phyloP scores from a whole-genome alignment of 2,329 filamentous ascomycete genomes.

The Nothophaeocryptopus gaeumannii region DNA sequence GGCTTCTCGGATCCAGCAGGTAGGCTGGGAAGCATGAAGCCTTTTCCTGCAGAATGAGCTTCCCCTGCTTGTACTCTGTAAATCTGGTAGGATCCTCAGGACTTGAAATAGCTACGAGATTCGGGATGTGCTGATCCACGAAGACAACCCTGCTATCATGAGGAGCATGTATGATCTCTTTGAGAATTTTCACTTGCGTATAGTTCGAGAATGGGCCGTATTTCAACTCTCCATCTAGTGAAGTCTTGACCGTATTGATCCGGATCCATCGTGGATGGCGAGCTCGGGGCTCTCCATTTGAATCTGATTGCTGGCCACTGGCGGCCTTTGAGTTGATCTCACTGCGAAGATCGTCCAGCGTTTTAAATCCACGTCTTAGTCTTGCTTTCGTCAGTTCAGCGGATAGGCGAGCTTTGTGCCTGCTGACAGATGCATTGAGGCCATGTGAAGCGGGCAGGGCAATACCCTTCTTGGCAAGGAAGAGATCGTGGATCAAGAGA shows the following conservation, averaged over 20 bases:
- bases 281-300: slow-evolving; percentile 36
- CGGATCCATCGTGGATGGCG: slow-evolving; percentile 87
- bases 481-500: slow-evolving; percentile 79
- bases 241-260: slow-evolving; percentile 74
- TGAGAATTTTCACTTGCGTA: slow-evolving; percentile 54
- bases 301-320: slow-evolving; percentile 24
- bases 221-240: slow-evolving; percentile 68
- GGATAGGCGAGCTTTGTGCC: slow-evolving; percentile 75
- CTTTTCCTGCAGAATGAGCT: slow-evolving; percentile 91
- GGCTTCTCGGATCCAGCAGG: slow-evolving; percentile 63
- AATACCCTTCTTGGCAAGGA: slow-evolving; percentile 78
- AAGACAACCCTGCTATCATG: slow-evolving; percentile 54
- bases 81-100: slow-evolving; percentile 71
- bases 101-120: slow-evolving; percentile 71
- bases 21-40: slow-evolving; percentile 96
- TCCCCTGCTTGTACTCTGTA: slow-evolving; percentile 69
- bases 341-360: slow-evolving; percentile 63
- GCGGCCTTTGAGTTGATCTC: slow-evolving; percentile 50
- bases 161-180: slow-evolving; percentile 47
- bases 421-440: slow-evolving; percentile 69
- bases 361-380: slow-evolving; percentile 66
- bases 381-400: slow-evolving; percentile 81
- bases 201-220: slow-evolving; percentile 65
- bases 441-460: slow-evolving; percentile 77
- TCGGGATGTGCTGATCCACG: slow-evolving; percentile 78